Percentiles rank a stretch among this genome's conserved stretches.
Conservation (phyloP, 1,284 basidiomycete species). For the Puccinia novopanici region DNA sequence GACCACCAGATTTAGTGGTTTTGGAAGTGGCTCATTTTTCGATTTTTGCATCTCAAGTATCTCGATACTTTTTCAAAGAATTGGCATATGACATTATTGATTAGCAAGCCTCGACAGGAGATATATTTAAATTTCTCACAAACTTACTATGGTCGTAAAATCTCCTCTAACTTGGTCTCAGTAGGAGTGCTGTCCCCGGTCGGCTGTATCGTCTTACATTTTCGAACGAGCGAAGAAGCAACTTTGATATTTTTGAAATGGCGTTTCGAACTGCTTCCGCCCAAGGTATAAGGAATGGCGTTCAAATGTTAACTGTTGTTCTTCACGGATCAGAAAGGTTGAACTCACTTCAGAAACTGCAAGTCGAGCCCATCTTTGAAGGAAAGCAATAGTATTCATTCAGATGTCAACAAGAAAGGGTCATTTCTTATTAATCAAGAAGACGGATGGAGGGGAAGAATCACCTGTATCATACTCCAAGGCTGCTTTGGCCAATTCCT, state of each 20-base stretch:
- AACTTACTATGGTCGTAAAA: slow-evolving; percentile 36
- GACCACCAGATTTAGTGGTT: slow-evolving; percentile 67
- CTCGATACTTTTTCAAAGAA: slow-evolving; percentile 19
- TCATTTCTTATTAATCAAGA: too few relatives aligned
- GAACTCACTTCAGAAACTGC: slow-evolving; percentile 26
- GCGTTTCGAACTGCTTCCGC: not conserved
- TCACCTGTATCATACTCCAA: slow-evolving; percentile 14
- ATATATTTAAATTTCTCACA: not conserved
- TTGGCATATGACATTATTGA: not conserved
- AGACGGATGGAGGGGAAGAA: not conserved
- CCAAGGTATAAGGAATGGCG: not conserved
- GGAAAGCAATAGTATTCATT: too few relatives aligned
- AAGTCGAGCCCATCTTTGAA: slow-evolving; percentile 25
- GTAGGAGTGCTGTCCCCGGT: slow-evolving; percentile 28
- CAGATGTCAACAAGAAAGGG: not conserved
- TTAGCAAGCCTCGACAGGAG: not conserved
- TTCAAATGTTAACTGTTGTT: too few relatives aligned
- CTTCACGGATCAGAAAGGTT: not conserved
- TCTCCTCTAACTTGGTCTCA: slow-evolving; percentile 16
- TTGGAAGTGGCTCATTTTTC: slow-evolving; percentile 54
- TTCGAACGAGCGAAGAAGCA: slow-evolving; percentile 6
- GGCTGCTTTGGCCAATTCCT: not conserved
- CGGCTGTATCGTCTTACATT: slow-evolving; percentile 1
- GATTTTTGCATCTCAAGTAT: slow-evolving; percentile 22
- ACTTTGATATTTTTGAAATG: slow-evolving; percentile 15